Percentiles rank a stretch among this genome's conserved stretches.
phyloP scores from a whole-genome alignment of 1,284 basidiomycete species.

The Mycena sp. region DNA sequence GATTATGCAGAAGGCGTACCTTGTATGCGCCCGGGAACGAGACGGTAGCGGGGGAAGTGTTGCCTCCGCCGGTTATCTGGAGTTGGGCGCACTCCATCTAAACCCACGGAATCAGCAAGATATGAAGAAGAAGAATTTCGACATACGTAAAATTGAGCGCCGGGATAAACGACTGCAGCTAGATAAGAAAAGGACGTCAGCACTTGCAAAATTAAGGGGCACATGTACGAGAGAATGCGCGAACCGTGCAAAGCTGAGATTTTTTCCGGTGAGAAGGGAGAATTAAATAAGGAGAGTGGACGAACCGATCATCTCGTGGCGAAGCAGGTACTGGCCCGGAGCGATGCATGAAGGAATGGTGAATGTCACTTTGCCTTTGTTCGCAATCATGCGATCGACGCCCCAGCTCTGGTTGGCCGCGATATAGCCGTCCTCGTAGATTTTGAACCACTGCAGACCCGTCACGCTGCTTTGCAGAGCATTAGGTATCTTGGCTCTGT shows the following conservation, averaged over 20 bases:
- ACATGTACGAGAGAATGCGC: background rate
- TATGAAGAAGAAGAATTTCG: background rate
- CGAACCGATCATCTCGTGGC: constrained; percentile 61
- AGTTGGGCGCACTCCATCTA: constrained; percentile 65
- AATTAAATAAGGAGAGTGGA: background rate
- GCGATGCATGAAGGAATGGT: constrained; percentile 59
- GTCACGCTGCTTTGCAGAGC: constrained; percentile 58
- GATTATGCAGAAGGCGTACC: constrained; percentile 31
- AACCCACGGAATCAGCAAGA: background rate
- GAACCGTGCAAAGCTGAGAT: constrained; percentile 44
- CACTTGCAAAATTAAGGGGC: background rate
- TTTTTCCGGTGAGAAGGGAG: background rate
- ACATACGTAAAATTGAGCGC: constrained; percentile 60
- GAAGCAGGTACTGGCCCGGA: constrained; percentile 60
- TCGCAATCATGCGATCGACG: constrained; percentile 58
- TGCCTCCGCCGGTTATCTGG: constrained; percentile 60
- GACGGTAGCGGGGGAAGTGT: constrained; percentile 54
- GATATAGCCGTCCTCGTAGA: constrained; percentile 54
- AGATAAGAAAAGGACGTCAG: background rate
- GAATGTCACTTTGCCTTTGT: constrained; percentile 65
- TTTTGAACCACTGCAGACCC: constrained; percentile 66
- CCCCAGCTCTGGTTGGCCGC: constrained; percentile 50
- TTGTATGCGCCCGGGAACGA: constrained; percentile 59
- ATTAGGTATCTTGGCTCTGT: constrained; percentile 54
- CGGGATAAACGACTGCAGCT: constrained; percentile 49